Percentiles rank a stretch among this genome's conserved stretches.
Evolutionary conservation across 1,284 basidiomycete species (phyloP).

Genomic region (Ustilago lituana): DNA sequence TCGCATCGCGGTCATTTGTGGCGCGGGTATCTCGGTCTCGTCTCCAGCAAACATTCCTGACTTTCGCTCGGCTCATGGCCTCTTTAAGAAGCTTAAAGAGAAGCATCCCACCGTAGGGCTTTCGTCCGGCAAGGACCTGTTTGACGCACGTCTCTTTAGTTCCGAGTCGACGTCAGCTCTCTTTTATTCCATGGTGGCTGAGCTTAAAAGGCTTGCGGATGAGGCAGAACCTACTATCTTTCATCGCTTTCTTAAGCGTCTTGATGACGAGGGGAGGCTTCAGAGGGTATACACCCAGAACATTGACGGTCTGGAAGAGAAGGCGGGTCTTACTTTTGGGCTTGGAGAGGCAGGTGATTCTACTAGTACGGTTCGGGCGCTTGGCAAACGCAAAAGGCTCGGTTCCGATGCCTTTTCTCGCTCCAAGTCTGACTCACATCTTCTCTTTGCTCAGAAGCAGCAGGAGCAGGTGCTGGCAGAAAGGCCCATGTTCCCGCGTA

Average conservation of each 20-base stretch:
- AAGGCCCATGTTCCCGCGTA: constrained; percentile 72
- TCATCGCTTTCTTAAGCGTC: constrained; percentile 84
- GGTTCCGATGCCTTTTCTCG: constrained; percentile 26
- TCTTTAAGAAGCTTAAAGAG: constrained; percentile 80
- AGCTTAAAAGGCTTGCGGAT: constrained; percentile 84
- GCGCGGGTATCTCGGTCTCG: constrained; percentile 84
- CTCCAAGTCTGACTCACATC: constrained; percentile 58
- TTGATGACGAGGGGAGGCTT: constrained; percentile 84
- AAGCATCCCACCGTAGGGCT: constrained; percentile 79
- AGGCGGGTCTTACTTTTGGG: constrained; percentile 74
- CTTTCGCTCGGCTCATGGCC: constrained; percentile 83
- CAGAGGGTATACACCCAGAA: constrained; percentile 93
- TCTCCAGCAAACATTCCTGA: constrained; percentile 88
- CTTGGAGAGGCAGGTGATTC: constrained; percentile 54
- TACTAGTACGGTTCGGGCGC: constrained; percentile 40
- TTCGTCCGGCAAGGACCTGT: constrained; percentile 83
- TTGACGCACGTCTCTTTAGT: constrained; percentile 87
- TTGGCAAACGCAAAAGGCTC: constrained; percentile 54
- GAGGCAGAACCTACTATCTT: constrained; percentile 82
- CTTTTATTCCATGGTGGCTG: constrained; percentile 93
- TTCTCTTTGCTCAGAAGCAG: constrained; percentile 40
- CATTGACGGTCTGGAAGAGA: constrained; percentile 89
- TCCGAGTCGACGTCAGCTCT: constrained; percentile 77
- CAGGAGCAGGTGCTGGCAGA: constrained; percentile 61
- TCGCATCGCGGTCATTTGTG: constrained; percentile 84